These are phyloP conservation scores for Pythium oligandrum DNA, from an alignment of 352 stramenopile genomes.

Conservation along the genomic window DNA sequence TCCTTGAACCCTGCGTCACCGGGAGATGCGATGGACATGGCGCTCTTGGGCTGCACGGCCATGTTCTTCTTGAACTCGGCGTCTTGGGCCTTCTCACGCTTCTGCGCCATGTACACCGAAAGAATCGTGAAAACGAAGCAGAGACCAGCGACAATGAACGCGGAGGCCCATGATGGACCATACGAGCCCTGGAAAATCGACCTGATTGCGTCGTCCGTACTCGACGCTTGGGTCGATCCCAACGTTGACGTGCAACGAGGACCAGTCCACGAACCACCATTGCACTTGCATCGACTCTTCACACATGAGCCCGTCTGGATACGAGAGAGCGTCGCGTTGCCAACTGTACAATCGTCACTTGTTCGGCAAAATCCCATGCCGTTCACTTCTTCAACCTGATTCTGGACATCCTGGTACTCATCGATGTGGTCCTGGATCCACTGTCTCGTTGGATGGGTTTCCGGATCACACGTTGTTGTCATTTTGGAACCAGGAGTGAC, in stretches of 20 bases:
- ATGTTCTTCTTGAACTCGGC: slow-evolving; percentile 15
- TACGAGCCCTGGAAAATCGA: neutral
- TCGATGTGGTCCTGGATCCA: slow-evolving; percentile 78
- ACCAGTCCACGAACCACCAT: neutral
- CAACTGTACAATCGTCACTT: slow-evolving; percentile 57
- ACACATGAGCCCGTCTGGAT: slow-evolving; percentile 21
- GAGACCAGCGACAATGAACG: neutral
- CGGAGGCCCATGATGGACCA: neutral
- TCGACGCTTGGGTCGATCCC: slow-evolving; percentile 11
- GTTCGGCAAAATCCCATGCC: slow-evolving; percentile 52
- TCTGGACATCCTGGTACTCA: slow-evolving; percentile 66
- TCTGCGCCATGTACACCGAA: slow-evolving; percentile 1
- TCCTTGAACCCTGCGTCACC: slow-evolving; percentile 12
- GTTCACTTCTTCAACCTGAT: slow-evolving; percentile 49
- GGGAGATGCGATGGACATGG: slow-evolving; percentile 12
- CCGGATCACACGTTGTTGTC: slow-evolving; percentile 53
- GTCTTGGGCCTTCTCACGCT: neutral
- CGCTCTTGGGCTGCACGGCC: slow-evolving; percentile 19
- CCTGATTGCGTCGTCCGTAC: neutral
- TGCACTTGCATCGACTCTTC: slow-evolving; percentile 16
- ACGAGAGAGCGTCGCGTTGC: slow-evolving; percentile 16
- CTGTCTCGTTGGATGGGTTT: slow-evolving; percentile 54
- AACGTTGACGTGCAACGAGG: slow-evolving; percentile 17
- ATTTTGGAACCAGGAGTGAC: slow-evolving; percentile 31
- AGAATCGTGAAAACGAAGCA: neutral